Base-by-base conservation (phyloP, 768 basidiomycete genomes). In the Leccinum subtestaceum region DNA sequence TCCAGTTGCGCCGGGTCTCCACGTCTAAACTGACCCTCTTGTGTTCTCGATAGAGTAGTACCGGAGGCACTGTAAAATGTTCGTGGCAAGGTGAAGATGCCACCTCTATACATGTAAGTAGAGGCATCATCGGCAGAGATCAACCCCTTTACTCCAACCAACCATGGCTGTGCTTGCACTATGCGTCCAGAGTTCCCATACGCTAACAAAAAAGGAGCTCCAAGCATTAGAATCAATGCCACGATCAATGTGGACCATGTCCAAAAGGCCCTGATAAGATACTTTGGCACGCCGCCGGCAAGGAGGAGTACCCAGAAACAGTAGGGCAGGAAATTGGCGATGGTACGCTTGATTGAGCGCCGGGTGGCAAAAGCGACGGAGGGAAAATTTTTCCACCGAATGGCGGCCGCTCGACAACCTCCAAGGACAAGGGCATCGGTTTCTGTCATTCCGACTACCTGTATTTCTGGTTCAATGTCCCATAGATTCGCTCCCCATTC, bases 371-470 rank as follows among this genome's bases (percentile, higher is more conserved):
- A 72, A 5, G 60, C 27, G 17, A 70, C 47, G 0, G 53, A 40
- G 10, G 68, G 68, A 3, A 72, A 70, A 17, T 60, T 49, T 54
- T 65, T 68, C 70, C 69, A 70, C 5, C 58, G 56, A 19, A 72
- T 70, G 12, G 55, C 10, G 0, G 63, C 58, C 6, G 63, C 63
- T 17, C 69, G 63, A 36, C 70, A 68, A 6, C 65, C 70, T 31
- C 66, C 70, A 11, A 70, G 53, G 13, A 69, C 58, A 34, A 72
- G 12, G 2, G 60, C 29, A 10, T 62, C 21, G 2, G 15, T 59
- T 12, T 55, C 29, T 2, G 65, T 72, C 50, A 68, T 38, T 7
- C 70, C 68, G 4, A 70, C 60, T 1, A 59, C 63, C 56, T 63
- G 63, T 23, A 62, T 51, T 5, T 56, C 53, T 0, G 68, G 53